Conservation (phyloP, 495 filamentous ascomycete genomes). For the Aspergillus kassunensis region DNA sequence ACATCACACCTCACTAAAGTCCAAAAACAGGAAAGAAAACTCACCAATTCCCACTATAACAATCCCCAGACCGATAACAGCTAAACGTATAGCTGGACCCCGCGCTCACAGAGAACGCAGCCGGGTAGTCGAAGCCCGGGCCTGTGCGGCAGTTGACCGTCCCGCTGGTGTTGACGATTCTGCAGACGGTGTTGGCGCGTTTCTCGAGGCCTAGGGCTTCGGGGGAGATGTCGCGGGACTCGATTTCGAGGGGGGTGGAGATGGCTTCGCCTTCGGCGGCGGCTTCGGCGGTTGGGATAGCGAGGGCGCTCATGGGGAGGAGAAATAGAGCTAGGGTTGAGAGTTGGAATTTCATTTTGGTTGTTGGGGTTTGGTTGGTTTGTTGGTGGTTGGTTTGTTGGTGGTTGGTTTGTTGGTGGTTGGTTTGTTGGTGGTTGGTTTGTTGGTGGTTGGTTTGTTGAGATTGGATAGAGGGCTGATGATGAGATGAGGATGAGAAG, state of each 20-base stretch:
- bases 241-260: not conserved
- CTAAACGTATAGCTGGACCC: not conserved
- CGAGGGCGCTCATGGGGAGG: conserved; percentile 1
- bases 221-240: not conserved
- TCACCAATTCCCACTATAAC: conserved; percentile 11
- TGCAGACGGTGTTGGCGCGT: not conserved
- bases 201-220: conserved; percentile 4
- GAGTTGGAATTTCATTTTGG: conserved; percentile 4
- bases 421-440: not conserved
- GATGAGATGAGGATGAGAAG: too few species aligned
- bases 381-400: not conserved
- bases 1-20: too few species aligned
- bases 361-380: not conserved
- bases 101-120: not conserved
- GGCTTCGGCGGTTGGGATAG: not conserved
- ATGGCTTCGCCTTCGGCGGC: not conserved
- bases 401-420: too few species aligned
- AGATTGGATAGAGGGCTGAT: too few species aligned
- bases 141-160: conserved; percentile 6
- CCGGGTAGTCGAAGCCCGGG: not conserved
- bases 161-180: conserved; percentile 3
- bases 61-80: conserved; percentile 8
- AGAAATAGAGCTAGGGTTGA: not conserved
- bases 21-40: not conserved
- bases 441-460: too few species aligned